Conservation (phyloP, 2,329 filamentous ascomycete genomes). For the Scedosporium minutisporum region DNA sequence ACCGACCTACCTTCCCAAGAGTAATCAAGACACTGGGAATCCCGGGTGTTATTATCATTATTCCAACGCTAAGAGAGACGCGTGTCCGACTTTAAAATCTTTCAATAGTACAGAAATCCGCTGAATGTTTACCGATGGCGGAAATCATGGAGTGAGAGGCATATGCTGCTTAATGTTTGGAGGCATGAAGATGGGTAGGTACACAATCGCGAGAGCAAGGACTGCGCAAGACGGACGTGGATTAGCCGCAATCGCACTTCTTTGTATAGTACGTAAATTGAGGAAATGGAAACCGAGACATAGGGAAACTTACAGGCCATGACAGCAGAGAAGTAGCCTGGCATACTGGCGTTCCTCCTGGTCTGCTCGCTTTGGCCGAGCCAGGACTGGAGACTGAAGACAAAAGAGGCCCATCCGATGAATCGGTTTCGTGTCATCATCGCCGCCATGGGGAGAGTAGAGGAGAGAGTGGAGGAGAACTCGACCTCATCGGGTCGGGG, state of each 20-base stretch:
- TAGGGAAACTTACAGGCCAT: constrained; percentile 58
- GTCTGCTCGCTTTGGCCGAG: constrained; percentile 63
- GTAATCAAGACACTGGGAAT: not conserved
- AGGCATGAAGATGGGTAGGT: constrained; percentile 40
- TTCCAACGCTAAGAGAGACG: not conserved
- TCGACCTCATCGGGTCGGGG: constrained; percentile 56
- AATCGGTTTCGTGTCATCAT: constrained; percentile 90
- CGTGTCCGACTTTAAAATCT: not conserved
- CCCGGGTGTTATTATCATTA: not conserved
- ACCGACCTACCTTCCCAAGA: too few relatives aligned
- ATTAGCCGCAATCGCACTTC: not conserved
- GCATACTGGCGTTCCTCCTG: constrained; percentile 56
- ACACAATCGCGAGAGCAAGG: constrained; percentile 47
- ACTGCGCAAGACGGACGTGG: constrained; percentile 27
- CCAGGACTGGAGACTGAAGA: constrained; percentile 69
- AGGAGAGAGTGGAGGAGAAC: constrained; percentile 60
- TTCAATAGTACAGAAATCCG: not conserved
- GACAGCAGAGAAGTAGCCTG: constrained; percentile 60
- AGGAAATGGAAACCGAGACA: not conserved
- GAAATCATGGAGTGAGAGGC: not conserved
- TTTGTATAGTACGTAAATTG: not conserved
- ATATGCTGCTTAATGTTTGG: not conserved
- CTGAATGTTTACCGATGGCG: not conserved
- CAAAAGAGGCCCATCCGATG: constrained; percentile 59
- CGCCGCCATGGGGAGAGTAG: constrained; percentile 88